These are phyloP conservation scores for Linum tenue DNA, from an alignment of 345 rosid species.

Conservation along the genomic window DNA sequence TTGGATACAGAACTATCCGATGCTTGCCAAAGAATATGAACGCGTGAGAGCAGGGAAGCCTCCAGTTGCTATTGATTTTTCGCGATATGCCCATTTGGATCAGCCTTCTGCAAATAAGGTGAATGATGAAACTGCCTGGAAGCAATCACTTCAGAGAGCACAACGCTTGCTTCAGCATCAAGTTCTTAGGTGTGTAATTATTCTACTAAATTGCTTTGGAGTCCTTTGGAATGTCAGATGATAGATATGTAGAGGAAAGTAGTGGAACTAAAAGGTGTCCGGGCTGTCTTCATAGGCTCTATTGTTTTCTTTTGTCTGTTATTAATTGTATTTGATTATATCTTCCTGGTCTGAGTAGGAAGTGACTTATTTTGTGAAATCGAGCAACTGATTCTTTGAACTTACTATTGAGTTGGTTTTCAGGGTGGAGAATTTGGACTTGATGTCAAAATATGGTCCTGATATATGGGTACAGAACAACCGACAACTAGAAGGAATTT, in stretches of 20 bases:
- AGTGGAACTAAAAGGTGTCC: background rate
- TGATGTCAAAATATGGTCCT: constrained; percentile 75
- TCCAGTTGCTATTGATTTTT: constrained; percentile 62
- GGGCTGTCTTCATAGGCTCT: background rate
- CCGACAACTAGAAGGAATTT: constrained; percentile 50
- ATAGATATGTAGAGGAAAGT: background rate
- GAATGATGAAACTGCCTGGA: constrained; percentile 84
- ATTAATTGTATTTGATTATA: too few species aligned
- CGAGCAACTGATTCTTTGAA: background rate
- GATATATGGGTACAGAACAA: constrained; percentile 80
- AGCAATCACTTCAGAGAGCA: constrained; percentile 64
- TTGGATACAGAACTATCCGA: constrained; percentile 59
- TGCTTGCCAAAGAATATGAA: constrained; percentile 81
- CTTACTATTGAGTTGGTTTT: background rate
- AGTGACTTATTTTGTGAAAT: background rate
- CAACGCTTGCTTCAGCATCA: constrained; percentile 81
- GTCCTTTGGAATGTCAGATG: background rate
- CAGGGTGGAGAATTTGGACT: constrained; percentile 90
- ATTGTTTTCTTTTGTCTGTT: too few species aligned
- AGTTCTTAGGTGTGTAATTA: constrained; percentile 44
- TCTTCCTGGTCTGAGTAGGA: too few species aligned
- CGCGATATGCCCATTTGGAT: constrained; percentile 59
- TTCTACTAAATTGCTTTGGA: background rate
- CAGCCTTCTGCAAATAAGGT: constrained; percentile 49
- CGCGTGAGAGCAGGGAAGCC: constrained; percentile 94